Base-by-base conservation (phyloP, 306 rosid genomes). In the Quercus variabilis region DNA sequence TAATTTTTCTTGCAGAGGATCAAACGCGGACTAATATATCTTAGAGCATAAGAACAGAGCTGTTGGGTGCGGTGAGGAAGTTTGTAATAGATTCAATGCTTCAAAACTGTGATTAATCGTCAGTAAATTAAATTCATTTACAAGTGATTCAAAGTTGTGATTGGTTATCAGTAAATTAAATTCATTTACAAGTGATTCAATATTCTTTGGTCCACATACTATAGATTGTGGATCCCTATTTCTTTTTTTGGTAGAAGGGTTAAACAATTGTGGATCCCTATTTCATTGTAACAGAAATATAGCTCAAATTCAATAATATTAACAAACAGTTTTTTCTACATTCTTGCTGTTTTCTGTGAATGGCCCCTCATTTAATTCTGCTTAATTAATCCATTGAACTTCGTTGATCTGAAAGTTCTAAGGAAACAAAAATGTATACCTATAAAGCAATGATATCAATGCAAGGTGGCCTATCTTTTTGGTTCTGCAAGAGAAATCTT, bases 21-120 rank as follows among this genome's bases (percentile, higher is more conserved):
- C 80, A 86, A 70, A 68, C 93, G 96, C 20, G 98, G 97, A 60
- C 77, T 91, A 77, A 79, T 81, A 77, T 90, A 62, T 82, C 96
- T 93, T 58, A 83, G 78, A 77, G 87, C 89, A 11, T 94, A 88
- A 76, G 98, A 84, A 78, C 93, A 84, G 76, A 85, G 89, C 59
- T 91, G 98, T 86, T 90, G 85, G 72, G 82, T 93, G 85, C 86
- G 21, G 62, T 93, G 86, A 86, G 30, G 62, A 38, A 69, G 79
- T 71, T 62, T 65, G 74, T 72, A 71, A 51, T 63, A 69, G 30
- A 76, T 56, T 30, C 57, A 68, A 9, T 60, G 68, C 58, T 67
- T 63, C 69, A 35, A 58, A 69, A 64, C 52, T 41, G 51, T 64
- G n/a, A 74, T 81, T 71, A 63, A 68, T 79, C 57, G 55, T 78